Percentiles rank a stretch among this genome's conserved stretches.
These are phyloP conservation scores for Fusarium lyarnte DNA, from an alignment of 2,329 filamentous ascomycete genomes.

Conservation along the genomic window DNA sequence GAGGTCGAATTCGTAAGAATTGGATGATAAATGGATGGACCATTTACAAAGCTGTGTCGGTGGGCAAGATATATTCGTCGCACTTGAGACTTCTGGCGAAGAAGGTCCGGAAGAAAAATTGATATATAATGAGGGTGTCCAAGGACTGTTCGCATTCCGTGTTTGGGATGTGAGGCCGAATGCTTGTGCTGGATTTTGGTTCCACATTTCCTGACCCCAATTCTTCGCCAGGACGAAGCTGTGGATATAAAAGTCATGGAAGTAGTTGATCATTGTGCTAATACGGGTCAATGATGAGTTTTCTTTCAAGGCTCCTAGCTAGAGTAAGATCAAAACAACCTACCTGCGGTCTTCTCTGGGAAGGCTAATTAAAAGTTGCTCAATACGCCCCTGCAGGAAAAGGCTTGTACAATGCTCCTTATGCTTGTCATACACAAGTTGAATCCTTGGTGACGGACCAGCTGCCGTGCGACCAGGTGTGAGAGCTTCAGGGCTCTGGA, in stretches of 20 bases:
- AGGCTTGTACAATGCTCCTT: neutral
- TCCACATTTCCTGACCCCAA: neutral
- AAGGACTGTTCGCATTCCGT: neutral
- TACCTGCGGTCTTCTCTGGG: fast-evolving
- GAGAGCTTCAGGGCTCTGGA: neutral
- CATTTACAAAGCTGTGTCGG: neutral
- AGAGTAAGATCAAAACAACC: neutral
- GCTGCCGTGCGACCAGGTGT: neutral
- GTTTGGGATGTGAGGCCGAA: neutral
- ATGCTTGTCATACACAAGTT: neutral
- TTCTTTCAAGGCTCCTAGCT: fast-evolving
- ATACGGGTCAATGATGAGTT: neutral
- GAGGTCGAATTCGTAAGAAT: too few relatives aligned
- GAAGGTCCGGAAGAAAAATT: neutral
- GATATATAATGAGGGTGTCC: neutral
- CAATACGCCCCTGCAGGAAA: neutral
- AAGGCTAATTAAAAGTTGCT: neutral
- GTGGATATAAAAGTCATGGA: neutral
- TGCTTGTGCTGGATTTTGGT: neutral
- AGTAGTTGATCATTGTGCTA: neutral
- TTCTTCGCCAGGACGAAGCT: neutral
- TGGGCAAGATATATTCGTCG: neutral
- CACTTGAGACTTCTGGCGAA: neutral
- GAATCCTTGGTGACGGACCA: neutral
- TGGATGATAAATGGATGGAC: neutral